Percentiles rank a stretch among this genome's conserved stretches.
Evolutionary conservation across 2,329 filamentous ascomycete species (phyloP).

Genomic region (Pseudogymnoascus pannorum): DNA sequence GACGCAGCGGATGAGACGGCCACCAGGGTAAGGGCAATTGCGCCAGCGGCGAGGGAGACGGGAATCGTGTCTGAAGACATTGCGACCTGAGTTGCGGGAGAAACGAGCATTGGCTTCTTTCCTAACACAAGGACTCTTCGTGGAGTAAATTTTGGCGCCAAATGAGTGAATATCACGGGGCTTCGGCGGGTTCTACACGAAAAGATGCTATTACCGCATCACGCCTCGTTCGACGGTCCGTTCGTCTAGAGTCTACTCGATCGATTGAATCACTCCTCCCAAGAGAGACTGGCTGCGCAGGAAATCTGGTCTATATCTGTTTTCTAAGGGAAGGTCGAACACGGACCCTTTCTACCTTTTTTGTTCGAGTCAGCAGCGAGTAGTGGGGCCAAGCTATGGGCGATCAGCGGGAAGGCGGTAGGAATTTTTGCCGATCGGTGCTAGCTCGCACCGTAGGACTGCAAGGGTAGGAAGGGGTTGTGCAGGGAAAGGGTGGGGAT

Average conservation of each 20-base stretch:
- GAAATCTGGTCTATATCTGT: not conserved
- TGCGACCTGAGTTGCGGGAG: not conserved
- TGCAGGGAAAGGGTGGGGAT: too few species aligned
- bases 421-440: constrained; percentile 1
- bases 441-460: not conserved
- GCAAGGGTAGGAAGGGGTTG: not conserved
- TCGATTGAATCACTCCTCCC: not conserved
- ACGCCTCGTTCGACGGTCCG: not conserved
- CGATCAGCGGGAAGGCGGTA: not conserved
- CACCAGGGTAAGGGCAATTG: constrained; percentile 29
- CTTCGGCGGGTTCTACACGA: not conserved
- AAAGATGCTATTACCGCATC: not conserved
- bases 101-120: not conserved
- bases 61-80: not conserved
- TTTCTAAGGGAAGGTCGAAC: not conserved
- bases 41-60: constrained; percentile 20
- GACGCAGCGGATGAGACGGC: constrained; percentile 34
- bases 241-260: not conserved
- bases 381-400: not conserved
- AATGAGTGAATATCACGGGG: not conserved
- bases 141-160: not conserved
- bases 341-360: not conserved
- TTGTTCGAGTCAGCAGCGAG: not conserved
- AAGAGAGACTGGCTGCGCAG: not conserved
- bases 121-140: not conserved